These are phyloP conservation scores for Aegilops sharonensis DNA, from an alignment of 176 grass and related monocot genomes.

Conservation along the genomic window DNA sequence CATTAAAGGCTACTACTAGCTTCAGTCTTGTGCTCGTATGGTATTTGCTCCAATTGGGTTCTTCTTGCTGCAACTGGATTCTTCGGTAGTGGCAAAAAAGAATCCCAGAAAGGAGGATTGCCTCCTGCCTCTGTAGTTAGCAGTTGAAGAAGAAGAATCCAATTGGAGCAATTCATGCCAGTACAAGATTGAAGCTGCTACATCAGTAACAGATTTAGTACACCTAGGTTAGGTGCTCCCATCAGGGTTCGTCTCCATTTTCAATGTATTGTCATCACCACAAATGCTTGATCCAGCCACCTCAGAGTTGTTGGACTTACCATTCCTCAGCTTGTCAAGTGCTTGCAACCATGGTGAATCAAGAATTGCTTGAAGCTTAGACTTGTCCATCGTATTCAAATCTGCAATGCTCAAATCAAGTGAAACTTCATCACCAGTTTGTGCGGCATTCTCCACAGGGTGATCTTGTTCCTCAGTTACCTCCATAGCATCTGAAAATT, in stretches of 20 bases:
- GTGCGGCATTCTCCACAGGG: neutral
- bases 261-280: neutral
- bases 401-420: conserved; percentile 18
- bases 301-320: conserved; percentile 11
- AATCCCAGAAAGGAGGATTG: too few relatives aligned
- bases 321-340: conserved; percentile 13
- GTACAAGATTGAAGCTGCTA: neutral
- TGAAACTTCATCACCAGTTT: conserved; percentile 9
- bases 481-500: neutral
- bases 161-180: neutral
- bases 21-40: neutral
- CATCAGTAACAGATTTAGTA: neutral
- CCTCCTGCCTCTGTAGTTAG: neutral
- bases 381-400: conserved; percentile 30
- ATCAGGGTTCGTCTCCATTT: neutral
- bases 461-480: neutral
- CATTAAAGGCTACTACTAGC: neutral
- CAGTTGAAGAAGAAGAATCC: neutral
- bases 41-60: neutral
- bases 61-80: neutral
- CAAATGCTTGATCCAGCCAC: neutral
- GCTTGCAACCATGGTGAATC: conserved; percentile 17
- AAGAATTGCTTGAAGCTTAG: conserved; percentile 17
- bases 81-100: neutral
- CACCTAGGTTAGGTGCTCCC: neutral